These are phyloP conservation scores for Phellopilus nigrolimitatus DNA, from an alignment of 1,284 basidiomycete genomes.

Conservation along the genomic window DNA sequence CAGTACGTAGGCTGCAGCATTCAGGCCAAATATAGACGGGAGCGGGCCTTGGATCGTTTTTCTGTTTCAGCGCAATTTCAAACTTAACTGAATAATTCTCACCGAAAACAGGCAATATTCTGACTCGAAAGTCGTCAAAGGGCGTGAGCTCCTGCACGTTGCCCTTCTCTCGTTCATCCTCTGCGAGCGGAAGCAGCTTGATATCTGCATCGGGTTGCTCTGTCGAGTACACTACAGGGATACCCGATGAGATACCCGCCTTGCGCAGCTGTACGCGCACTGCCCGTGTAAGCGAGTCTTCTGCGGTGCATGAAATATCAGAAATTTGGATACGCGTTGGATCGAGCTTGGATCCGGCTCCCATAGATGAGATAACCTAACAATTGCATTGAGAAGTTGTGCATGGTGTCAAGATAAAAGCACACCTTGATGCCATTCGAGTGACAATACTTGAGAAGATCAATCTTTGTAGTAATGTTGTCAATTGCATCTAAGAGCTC, in stretches of 20 bases:
- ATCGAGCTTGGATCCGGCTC: conserved; percentile 94
- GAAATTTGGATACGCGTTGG: conserved; percentile 94
- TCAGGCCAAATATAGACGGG: conserved; percentile 84
- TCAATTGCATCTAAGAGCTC: conserved; percentile 79
- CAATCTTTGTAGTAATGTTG: conserved; percentile 93
- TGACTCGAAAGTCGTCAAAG: conserved; percentile 91
- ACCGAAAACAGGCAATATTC: conserved; percentile 86
- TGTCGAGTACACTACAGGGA: conserved; percentile 95
- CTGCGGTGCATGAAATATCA: conserved; percentile 89
- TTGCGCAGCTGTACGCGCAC: conserved; percentile 79
- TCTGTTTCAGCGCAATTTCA: not conserved
- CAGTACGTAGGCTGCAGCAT: conserved; percentile 82
- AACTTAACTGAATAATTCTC: conserved; percentile 23
- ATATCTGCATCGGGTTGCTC: conserved; percentile 84
- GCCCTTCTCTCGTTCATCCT: conserved; percentile 91
- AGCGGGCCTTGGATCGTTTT: conserved; percentile 56
- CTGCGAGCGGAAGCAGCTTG: conserved; percentile 84
- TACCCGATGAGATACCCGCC: conserved; percentile 66
- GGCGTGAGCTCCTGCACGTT: conserved; percentile 87
- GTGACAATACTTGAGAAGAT: conserved; percentile 81
- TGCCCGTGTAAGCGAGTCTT: conserved; percentile 91
- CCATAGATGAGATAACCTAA: conserved; percentile 95
- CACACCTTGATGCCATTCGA: conserved; percentile 67
- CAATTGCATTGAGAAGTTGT: conserved; percentile 8
- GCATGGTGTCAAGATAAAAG: not conserved